These are phyloP conservation scores for Termitomyces sp. DNA, from an alignment of 768 basidiomycete species.

Conservation along the genomic window DNA sequence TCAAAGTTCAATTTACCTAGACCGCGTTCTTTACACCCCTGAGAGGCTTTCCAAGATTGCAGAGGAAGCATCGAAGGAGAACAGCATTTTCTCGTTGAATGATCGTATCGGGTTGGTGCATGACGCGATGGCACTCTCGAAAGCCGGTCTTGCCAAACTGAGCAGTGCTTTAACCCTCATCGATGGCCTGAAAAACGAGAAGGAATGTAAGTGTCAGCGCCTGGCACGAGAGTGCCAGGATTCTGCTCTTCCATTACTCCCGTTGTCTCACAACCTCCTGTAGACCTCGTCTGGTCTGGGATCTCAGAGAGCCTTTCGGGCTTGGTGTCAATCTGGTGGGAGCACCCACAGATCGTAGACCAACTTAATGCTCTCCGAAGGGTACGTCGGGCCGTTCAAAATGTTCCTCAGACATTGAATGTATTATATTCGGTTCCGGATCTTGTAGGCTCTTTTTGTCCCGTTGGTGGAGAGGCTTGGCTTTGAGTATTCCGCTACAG, in stretches of 20 bases:
- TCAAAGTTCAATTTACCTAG: conserved; percentile 33
- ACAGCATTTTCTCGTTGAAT: conserved; percentile 64
- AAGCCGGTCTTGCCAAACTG: conserved; percentile 75
- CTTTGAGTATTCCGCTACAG: conserved; percentile 65
- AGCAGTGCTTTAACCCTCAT: conserved; percentile 78
- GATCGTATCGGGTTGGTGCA: conserved; percentile 89
- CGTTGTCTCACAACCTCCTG: neutral
- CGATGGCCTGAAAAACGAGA: conserved; percentile 66
- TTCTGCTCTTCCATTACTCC: neutral
- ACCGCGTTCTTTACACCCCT: conserved; percentile 83
- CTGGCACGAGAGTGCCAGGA: neutral
- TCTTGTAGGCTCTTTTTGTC: conserved; percentile 55
- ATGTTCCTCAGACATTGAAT: neutral
- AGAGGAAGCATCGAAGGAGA: conserved; percentile 63
- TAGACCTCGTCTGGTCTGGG: conserved; percentile 82
- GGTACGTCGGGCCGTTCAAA: conserved; percentile 35
- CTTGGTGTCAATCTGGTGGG: conserved; percentile 80
- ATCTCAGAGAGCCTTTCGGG: conserved; percentile 55
- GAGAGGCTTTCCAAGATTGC: conserved; percentile 80
- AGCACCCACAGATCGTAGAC: conserved; percentile 54
- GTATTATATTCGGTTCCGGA: conserved; percentile 5
- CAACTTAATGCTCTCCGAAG: conserved; percentile 59
- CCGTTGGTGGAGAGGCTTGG: conserved; percentile 81
- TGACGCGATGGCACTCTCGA: conserved; percentile 78
- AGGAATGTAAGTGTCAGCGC: conserved; percentile 57